These are phyloP conservation scores for Moesziomyces antarcticus DNA, from an alignment of 1,284 basidiomycete genomes.

Conservation along the genomic window DNA sequence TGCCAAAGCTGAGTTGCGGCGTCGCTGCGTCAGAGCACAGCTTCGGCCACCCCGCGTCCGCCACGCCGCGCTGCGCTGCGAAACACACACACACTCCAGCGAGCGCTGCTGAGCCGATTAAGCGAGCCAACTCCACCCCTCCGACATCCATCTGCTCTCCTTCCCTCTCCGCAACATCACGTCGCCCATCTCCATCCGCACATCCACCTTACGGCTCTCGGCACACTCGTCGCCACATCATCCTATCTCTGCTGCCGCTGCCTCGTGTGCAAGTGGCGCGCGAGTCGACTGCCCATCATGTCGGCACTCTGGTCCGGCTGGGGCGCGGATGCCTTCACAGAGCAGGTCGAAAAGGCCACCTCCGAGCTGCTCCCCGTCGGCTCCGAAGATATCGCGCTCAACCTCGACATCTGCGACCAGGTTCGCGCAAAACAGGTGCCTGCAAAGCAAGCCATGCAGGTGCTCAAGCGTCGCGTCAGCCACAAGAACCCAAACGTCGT, in stretches of 20 bases:
- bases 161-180: too few species aligned
- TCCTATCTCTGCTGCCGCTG: neutral
- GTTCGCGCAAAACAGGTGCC: constrained; percentile 87
- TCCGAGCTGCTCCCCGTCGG: constrained; percentile 81
- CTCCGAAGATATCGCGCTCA: constrained; percentile 88
- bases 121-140: too few species aligned
- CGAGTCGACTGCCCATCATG: constrained; percentile 24
- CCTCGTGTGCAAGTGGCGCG: constrained; percentile 1
- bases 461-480: constrained; percentile 84
- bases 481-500: constrained; percentile 98
- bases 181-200: too few species aligned
- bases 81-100: too few species aligned
- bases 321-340: constrained; percentile 61
- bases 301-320: constrained; percentile 55
- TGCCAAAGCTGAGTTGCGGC: too few species aligned
- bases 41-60: too few species aligned
- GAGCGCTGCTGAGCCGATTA: too few species aligned
- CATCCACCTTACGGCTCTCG: too few species aligned
- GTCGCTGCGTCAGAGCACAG: too few species aligned
- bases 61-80: too few species aligned
- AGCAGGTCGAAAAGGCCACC: constrained; percentile 80
- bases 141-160: too few species aligned
- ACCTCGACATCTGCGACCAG: constrained; percentile 95
- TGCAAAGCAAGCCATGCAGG: constrained; percentile 87
- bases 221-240: too few species aligned